Evolutionary conservation across 768 basidiomycete species (phyloP), one percentile per base, ranked within the genome.

Genomic region (Phaffia australis): DNA sequence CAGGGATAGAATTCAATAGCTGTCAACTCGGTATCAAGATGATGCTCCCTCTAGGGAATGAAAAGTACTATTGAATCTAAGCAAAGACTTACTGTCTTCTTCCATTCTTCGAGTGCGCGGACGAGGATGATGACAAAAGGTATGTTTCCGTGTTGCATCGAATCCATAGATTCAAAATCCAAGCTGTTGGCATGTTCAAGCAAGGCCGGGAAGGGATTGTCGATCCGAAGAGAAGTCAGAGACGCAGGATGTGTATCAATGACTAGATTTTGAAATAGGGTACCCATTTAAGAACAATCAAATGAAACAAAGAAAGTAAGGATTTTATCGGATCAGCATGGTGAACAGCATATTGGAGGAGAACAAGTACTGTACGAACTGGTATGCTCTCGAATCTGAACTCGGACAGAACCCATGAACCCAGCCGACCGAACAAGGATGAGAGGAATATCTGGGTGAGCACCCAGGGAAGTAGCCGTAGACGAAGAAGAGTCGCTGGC

Each of bases 121-220:
- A 97, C 86, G 49, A 98, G 84, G 66, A 98, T 86, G 65, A 90
- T 79, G 57, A 94, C 85, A 71, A 88, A 95, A 0, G 95, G 93
- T 46, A 98, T 79, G 74, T 99, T 94, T 0, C 82, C 83, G 73
- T 95, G 91, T 61, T 91, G 87, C 16, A 88, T 92, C 25, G 85
- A 83, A 74, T 98, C 92, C 83, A 97, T 84, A 29, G 79, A 78
- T 21, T 81, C 81, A 66, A 92, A 82, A 70, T 95, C 85, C 59
- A 94, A 79, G 0, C 82, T 80, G 18, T 81, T 74, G 0, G 90
- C 84, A 75, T 88, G 85, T 60, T 87, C 81, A 63, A 86, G 80
- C 7, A 99, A 83, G 0, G 83, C 82, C 0, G 88, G 85, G 80
- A 97, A 97, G 0, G 95, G 87, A 67, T 84, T 83, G 77, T 93